Percentiles rank a stretch among this genome's conserved stretches.
These are phyloP conservation scores for Medicago truncatula DNA, from an alignment of 306 rosid genomes.

Conservation along the genomic window MtrunA17r5.0-ANR NC_053042.1:3520501-3521000, in stretches of 20 bases:
- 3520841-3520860: constrained; percentile 43
- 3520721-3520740: constrained; percentile 90
- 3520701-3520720: constrained; percentile 90
- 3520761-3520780: constrained; percentile 41
- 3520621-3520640: constrained; percentile 87
- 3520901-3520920: constrained; percentile 41
- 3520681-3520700: constrained; percentile 94
- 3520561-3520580: constrained; percentile 23
- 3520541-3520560: constrained; percentile 10
- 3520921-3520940: constrained; percentile 39
- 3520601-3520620: constrained; percentile 59
- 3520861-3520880: constrained; percentile 39
- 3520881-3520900: constrained; percentile 48
- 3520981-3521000: constrained; percentile 48
- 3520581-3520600: constrained; percentile 74
- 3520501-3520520: constrained; percentile 4
- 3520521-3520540: background rate
- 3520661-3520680: constrained; percentile 79
- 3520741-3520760: constrained; percentile 52
- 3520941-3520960: constrained; percentile 37
- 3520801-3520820: constrained; percentile 53
- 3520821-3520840: constrained; percentile 40
- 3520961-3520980: constrained; percentile 39
- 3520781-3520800: constrained; percentile 32
- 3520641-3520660: constrained; percentile 82